Percentiles rank a stretch among this genome's conserved stretches.
Evolutionary conservation across 208 protist genomes (phyloP).

Genomic region (Acanthamoeba lenticulata): DNA sequence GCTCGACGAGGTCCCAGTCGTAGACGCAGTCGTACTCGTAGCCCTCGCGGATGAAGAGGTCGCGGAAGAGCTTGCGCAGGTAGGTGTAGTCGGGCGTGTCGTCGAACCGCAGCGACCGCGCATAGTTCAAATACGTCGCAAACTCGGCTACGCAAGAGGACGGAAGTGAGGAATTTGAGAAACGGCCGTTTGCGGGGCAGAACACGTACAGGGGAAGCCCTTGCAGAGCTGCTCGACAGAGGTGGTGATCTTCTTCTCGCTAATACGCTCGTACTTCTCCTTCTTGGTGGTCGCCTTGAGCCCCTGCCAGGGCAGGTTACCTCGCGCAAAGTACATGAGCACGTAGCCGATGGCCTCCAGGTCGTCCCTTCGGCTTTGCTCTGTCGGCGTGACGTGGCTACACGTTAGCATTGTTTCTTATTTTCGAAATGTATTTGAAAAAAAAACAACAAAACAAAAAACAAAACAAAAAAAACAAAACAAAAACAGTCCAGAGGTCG

Average conservation of each 20-base stretch:
- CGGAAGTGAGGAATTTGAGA: background rate
- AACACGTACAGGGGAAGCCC: constrained; percentile 77
- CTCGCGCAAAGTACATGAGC: constrained; percentile 99
- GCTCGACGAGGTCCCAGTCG: constrained; percentile 95
- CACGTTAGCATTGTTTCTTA: background rate
- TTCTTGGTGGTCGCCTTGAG: constrained; percentile 95
- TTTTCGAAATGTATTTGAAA: background rate
- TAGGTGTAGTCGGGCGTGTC: constrained; percentile 99
- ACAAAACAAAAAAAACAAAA: too few relatives aligned
- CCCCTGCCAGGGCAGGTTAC: constrained; percentile 98
- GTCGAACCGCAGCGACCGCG: constrained; percentile 96
- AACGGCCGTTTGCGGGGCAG: background rate
- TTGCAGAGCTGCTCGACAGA: constrained; percentile 96
- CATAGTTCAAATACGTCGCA: constrained; percentile 97
- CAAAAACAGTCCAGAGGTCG: constrained; percentile 43
- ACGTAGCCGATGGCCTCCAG: constrained; percentile 98
- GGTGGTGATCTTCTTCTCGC: constrained; percentile 96
- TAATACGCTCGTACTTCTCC: constrained; percentile 99
- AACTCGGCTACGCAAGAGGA: constrained; percentile 92
- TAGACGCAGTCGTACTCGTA: constrained; percentile 98
- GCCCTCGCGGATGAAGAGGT: constrained; percentile 97
- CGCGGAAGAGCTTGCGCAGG: constrained; percentile 97
- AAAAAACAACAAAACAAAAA: constrained; percentile 67
- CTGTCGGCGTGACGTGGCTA: background rate
- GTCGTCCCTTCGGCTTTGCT: constrained; percentile 96